These are phyloP conservation scores for Fusarium chuoi DNA, from an alignment of 2,329 filamentous ascomycete species.

Conservation along the genomic window DNA sequence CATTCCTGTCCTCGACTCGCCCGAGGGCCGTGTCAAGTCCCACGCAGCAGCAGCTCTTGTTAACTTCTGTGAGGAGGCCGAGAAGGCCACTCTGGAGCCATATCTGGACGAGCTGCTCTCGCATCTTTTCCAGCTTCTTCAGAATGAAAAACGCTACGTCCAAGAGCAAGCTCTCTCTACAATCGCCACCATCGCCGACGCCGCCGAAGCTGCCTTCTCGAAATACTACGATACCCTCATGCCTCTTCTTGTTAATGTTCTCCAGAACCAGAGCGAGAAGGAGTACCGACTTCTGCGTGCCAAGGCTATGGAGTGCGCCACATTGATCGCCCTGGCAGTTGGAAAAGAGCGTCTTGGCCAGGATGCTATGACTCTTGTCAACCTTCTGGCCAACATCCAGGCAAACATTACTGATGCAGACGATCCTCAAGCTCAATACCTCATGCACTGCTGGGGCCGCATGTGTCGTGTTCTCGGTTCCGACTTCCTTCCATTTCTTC, in stretches of 20 bases:
- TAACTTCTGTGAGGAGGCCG: conserved; percentile 98
- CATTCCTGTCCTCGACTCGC: conserved; percentile 88
- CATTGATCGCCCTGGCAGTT: conserved; percentile 92
- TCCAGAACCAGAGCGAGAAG: conserved; percentile 90
- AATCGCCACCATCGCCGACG: conserved; percentile 98
- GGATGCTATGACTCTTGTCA: conserved; percentile 88
- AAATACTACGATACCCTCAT: conserved; percentile 97
- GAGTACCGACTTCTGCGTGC: conserved; percentile 91
- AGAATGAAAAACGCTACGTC: conserved; percentile 93
- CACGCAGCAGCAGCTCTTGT: conserved; percentile 97
- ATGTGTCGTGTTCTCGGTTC: conserved; percentile 95
- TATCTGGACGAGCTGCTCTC: conserved; percentile 90
- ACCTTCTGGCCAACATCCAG: conserved; percentile 89
- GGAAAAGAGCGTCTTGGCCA: conserved; percentile 90
- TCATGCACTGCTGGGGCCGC: conserved; percentile 98
- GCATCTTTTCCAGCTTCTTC: conserved; percentile 86
- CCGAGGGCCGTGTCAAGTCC: conserved; percentile 93
- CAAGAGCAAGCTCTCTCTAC: conserved; percentile 98
- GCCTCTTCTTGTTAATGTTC: conserved; percentile 90
- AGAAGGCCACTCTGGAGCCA: conserved; percentile 89
- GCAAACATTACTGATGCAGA: conserved; percentile 87
- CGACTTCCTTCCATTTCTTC: conserved; percentile 93
- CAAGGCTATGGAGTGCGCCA: conserved; percentile 99
- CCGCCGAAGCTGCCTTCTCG: conserved; percentile 91
- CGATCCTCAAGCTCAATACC: conserved; percentile 94